Percentiles rank a stretch among this genome's conserved stretches.
These are phyloP conservation scores for Lactarius hengduanensis DNA, from an alignment of 768 basidiomycete species.

Conservation along the genomic window DNA sequence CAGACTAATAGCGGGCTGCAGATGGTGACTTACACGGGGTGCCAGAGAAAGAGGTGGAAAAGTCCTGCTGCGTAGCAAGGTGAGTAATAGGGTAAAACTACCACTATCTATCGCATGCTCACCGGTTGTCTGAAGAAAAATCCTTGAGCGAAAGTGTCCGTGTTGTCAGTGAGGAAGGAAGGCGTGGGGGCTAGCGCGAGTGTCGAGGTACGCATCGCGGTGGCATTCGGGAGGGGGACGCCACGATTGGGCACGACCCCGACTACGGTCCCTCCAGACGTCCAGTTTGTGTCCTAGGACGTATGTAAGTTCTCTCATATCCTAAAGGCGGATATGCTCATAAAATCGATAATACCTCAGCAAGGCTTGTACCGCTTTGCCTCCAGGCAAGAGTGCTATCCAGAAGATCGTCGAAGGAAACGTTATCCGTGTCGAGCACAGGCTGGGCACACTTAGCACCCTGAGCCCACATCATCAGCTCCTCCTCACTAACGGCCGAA, in stretches of 20 bases:
- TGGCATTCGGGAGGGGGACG: too few species aligned
- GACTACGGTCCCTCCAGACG: background rate
- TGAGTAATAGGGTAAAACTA: background rate
- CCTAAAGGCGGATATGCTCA: background rate
- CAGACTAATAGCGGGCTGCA: accelerated
- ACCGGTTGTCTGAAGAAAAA: background rate
- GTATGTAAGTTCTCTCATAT: background rate
- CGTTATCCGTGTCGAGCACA: accelerated
- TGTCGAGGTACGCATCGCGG: too few species aligned
- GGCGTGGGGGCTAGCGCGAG: too few species aligned
- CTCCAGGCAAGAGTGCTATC: too few species aligned
- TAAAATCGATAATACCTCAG: background rate
- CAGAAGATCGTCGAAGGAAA: background rate
- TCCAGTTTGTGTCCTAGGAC: background rate
- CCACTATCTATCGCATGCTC: background rate
- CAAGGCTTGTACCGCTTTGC: too few species aligned
- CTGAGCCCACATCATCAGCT: background rate
- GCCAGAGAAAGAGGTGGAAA: background rate
- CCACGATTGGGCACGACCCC: too few species aligned
- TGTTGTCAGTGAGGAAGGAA: background rate
- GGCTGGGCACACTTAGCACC: background rate
- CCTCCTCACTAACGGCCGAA: background rate
- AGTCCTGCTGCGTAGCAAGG: background rate
- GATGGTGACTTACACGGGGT: background rate
- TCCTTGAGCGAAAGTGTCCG: accelerated